Conservation (phyloP, 1,284 basidiomycete genomes). For the Cryptococcus neoformans region DNA sequence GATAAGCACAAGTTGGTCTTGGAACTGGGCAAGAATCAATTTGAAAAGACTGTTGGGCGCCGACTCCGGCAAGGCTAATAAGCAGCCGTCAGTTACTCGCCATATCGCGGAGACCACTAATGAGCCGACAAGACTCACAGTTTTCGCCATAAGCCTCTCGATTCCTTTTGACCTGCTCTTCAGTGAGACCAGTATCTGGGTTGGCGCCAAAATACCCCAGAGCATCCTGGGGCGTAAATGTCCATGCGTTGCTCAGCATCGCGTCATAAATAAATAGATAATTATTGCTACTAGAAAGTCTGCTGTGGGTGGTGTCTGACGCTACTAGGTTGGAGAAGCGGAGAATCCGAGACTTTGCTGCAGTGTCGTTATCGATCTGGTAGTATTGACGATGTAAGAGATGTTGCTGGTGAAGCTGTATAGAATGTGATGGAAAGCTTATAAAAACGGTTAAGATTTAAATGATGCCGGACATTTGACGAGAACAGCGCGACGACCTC, state of each 20-base stretch:
- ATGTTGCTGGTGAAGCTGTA: too few relatives aligned
- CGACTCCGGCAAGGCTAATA: constrained; percentile 79
- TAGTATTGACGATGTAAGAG: too few relatives aligned
- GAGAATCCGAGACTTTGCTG: too few relatives aligned
- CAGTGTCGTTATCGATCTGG: too few relatives aligned
- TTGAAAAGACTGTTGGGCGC: constrained; percentile 87
- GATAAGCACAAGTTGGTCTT: constrained; percentile 94
- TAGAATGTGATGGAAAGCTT: too few relatives aligned
- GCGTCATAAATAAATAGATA: background rate
- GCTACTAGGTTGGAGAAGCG: too few relatives aligned
- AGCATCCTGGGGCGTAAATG: constrained; percentile 40
- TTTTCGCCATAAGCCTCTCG: constrained; percentile 79
- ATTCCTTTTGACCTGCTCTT: constrained; percentile 58
- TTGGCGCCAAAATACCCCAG: constrained; percentile 43
- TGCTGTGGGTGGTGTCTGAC: too few relatives aligned
- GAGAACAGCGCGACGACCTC: too few relatives aligned
- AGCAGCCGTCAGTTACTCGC: background rate
- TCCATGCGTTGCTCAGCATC: constrained; percentile 50
- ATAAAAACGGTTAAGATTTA: too few relatives aligned
- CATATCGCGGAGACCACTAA: background rate
- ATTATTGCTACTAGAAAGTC: too few relatives aligned
- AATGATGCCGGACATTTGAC: too few relatives aligned
- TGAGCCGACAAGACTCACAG: constrained; percentile 54
- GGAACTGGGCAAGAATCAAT: constrained; percentile 94
- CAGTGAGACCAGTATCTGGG: constrained; percentile 36